A percentile compares a stretch with the other conserved stretches of the same genome.
Conservation (phyloP, 2,329 filamentous ascomycete genomes). For the Fusarium paranaense region DNA sequence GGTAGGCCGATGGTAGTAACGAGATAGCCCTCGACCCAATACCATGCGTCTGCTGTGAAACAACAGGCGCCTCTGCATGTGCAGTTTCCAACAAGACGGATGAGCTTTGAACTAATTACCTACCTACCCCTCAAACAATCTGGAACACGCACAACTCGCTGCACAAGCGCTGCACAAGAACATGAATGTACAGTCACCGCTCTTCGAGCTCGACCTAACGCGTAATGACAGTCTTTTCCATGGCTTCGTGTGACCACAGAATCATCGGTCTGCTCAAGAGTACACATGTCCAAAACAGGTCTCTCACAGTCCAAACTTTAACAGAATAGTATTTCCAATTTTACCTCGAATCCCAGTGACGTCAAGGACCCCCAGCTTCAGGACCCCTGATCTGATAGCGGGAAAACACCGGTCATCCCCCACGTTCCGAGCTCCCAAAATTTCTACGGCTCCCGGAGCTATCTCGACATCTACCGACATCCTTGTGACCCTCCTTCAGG, state of each 20-base stretch:
- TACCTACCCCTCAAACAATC: neutral
- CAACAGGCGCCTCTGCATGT: neutral
- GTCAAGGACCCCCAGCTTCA: slow-evolving; percentile 14
- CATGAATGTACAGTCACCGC: neutral
- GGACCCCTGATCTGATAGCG: slow-evolving; percentile 32
- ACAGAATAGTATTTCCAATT: neutral
- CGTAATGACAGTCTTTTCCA: neutral
- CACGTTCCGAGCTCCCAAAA: slow-evolving; percentile 38
- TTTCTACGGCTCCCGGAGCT: slow-evolving; percentile 25
- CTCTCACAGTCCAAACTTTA: neutral
- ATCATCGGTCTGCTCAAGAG: neutral
- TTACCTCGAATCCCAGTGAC: slow-evolving; percentile 14
- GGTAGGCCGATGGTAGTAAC: neutral
- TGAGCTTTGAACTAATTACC: neutral
- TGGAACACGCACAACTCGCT: neutral
- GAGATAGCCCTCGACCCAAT: neutral
- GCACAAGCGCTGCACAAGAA: neutral
- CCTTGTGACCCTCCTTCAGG: slow-evolving; percentile 26
- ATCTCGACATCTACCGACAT: neutral
- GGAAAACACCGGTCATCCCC: slow-evolving; percentile 35
- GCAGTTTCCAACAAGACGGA: neutral
- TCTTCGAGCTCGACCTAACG: neutral
- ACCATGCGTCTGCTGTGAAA: slow-evolving; percentile 1
- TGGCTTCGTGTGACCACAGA: neutral
- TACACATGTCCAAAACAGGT: neutral